Percentiles rank a stretch among this genome's conserved stretches.
phyloP scores from a whole-genome alignment of 805 yeast genomes.

The Priceomyces fermenticarens region DNA sequence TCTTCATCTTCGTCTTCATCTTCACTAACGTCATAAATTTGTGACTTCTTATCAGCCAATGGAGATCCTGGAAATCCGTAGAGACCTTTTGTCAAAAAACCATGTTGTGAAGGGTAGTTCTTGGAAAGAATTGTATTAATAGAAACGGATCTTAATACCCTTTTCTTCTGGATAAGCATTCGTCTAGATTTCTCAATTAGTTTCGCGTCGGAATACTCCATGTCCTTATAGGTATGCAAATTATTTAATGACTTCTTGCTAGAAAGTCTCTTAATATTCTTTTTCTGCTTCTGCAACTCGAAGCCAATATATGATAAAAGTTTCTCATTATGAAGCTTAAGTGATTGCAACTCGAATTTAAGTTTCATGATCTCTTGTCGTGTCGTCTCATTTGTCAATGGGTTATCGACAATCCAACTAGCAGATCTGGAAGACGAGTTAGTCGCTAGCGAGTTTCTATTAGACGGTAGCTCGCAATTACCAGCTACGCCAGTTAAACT shows the following conservation, averaged over 20 bases:
- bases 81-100: slow-evolving; percentile 14
- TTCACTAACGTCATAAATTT: slow-evolving; percentile 7
- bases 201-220: slow-evolving; percentile 53
- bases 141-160: slow-evolving; percentile 40
- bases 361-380: slow-evolving; percentile 50
- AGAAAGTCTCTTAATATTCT: slow-evolving; percentile 36
- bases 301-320: slow-evolving; percentile 56
- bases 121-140: slow-evolving; percentile 23
- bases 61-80: slow-evolving; percentile 6
- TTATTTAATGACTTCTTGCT: slow-evolving; percentile 33
- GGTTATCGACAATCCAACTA: slow-evolving; percentile 21
- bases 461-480: slow-evolving; percentile 9
- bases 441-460: slow-evolving; percentile 13
- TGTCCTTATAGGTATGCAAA: slow-evolving; percentile 12
- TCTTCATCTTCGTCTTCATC: slow-evolving; percentile 22
- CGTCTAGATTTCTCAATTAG: slow-evolving; percentile 48
- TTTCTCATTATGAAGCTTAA: slow-evolving; percentile 55
- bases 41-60: slow-evolving; percentile 1
- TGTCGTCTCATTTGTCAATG: slow-evolving; percentile 23
- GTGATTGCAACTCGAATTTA: slow-evolving; percentile 51
- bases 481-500: slow-evolving; percentile 20
- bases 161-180: slow-evolving; percentile 40
- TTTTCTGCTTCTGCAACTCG: slow-evolving; percentile 48
- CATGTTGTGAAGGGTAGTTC: slow-evolving; percentile 9
- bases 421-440: slow-evolving; percentile 31